Percentiles rank a stretch among this genome's conserved stretches.
Conservation (phyloP, 2,329 filamentous ascomycete species). For the Aspergillus sp. region DNA sequence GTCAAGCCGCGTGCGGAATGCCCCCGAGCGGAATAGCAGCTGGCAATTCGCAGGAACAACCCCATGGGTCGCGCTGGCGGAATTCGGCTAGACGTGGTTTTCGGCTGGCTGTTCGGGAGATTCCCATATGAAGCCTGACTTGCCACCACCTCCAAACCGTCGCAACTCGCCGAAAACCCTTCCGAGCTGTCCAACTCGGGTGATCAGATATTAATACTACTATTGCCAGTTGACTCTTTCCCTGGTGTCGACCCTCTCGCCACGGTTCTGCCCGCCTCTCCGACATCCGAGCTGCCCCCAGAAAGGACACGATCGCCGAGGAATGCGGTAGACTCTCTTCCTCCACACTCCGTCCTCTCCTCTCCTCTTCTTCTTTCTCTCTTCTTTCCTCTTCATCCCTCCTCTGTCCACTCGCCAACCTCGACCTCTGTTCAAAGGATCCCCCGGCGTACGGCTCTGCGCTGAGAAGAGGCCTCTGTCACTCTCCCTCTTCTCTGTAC, state of each 20-base stretch:
- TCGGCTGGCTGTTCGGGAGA: slow-evolving; percentile 18
- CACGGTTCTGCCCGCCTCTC: too few species aligned
- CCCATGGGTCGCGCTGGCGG: slow-evolving; percentile 9
- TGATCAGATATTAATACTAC: too few species aligned
- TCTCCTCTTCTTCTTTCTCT: slow-evolving; percentile 3
- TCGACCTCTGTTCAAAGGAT: too few species aligned
- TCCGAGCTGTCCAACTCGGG: neutral
- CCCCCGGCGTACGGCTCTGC: too few species aligned
- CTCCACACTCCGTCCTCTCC: neutral
- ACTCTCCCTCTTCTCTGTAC: slow-evolving; percentile 3
- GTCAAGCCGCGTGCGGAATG: slow-evolving; percentile 3
- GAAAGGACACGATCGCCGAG: slow-evolving; percentile 6
- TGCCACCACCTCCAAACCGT: too few species aligned
- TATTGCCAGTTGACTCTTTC: too few species aligned
- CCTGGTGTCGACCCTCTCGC: neutral
- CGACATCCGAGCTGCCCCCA: neutral
- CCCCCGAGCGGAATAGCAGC: neutral
- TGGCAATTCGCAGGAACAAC: too few species aligned
- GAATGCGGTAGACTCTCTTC: slow-evolving; percentile 1
- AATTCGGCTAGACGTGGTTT: slow-evolving; percentile 14
- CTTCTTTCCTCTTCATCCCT: slow-evolving; percentile 5
- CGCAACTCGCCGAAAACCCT: neutral
- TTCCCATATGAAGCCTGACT: slow-evolving; percentile 10
- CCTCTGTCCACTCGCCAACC: too few species aligned
- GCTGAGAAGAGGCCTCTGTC: slow-evolving; percentile 6